Base-by-base conservation (phyloP, 1,284 basidiomycete genomes). In the Tranzscheliella williamsii region DNA sequence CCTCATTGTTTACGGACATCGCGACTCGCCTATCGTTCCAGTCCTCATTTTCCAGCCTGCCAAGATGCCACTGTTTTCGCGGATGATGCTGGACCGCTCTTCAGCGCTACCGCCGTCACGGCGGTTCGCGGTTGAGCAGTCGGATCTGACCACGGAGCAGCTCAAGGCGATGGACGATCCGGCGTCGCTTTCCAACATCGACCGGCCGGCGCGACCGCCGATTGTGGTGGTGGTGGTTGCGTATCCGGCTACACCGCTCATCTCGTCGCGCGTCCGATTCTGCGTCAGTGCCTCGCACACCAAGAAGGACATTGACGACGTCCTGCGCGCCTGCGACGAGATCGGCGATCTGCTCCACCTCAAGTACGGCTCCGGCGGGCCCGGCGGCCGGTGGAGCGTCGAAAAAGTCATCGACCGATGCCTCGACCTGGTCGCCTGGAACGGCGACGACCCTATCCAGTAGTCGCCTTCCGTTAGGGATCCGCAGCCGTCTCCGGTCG, bases 221-320 rank as follows among this genome's bases (percentile, higher is more conserved):
- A 66, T 72, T 33, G 70, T 76, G 6, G 73, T 75, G 2, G 76
- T 76, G 8, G 65, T 75, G 9, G 74, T 75, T 6, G 67, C 71
- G 23, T 77, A 72, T 65, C 92, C 92, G 4, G 92, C 92, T 0
- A 96, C 93, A 18, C 88, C 92, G 8, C 85, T 98, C 38, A 87
- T 93, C 58, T 90, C 90, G 2, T 86, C 86, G 34, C 85, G 95
- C 18, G 91, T 94, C 30, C 83, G 94, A 69, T 97, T 97, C 83
- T 98, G 95, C 78, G 83, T 97, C 18, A 91, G 89, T 47, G 89
- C 94, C 4, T 83, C 91, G 43, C 94, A 98, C 81, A 97, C 94
- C 50, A 98, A 98, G 82, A 87, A 92, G 73, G 95, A 99, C 73
- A 86, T 98, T 44, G 94, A 98, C 80, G 81, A 83, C 22, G 81